Base-by-base conservation (phyloP, 306 rosid species). In the Sicyos edulis region DNA sequence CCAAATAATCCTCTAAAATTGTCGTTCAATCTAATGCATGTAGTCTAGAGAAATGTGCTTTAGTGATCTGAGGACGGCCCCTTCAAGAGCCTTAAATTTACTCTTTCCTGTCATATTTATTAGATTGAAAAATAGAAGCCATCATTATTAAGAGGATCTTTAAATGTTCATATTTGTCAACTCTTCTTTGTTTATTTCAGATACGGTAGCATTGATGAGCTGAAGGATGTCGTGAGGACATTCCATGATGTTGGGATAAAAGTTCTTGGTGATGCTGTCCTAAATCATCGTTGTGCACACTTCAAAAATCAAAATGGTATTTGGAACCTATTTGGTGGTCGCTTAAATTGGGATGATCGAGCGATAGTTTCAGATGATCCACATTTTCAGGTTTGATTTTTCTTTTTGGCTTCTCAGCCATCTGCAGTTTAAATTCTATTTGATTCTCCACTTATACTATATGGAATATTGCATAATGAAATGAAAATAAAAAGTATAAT, bases 251-350 rank as follows among this genome's bases (percentile, higher is more conserved):
- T 61, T 66, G 97, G 92, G 76, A 79, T 95, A 16, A 89, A 73
- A 85, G 91, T 84, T 73, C 91, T 91, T 22, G 99, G 97, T 81
- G 99, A 95, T 85, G 97, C n/a, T 75, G 99, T 95, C 85, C 81
- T 91, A 74, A 95, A 95, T 84, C 99, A 95, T 80, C 99, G 99
- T 11, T 95, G 99, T 80, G 99, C 99, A 56, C 81, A 95, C 10
- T 80, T 2, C 73, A 16, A 84, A 83, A 91, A 95, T 85, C 79
- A 84, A 80, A 95, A 91, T 80, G 99, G 99, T 82, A 78, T 91
- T 75, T 95, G 99, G 99, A 95, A 95, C 82, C 77, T 87, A 72
- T 95, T 79, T 87, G 99, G 99, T 72, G 99, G 99, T 66, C 92
- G 87, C 71, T 82, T 95, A 37, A 80, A 91, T 83, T 95, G 99